Conservation (phyloP, 148 eudicot species). For the Beta vulgaris region DNA sequence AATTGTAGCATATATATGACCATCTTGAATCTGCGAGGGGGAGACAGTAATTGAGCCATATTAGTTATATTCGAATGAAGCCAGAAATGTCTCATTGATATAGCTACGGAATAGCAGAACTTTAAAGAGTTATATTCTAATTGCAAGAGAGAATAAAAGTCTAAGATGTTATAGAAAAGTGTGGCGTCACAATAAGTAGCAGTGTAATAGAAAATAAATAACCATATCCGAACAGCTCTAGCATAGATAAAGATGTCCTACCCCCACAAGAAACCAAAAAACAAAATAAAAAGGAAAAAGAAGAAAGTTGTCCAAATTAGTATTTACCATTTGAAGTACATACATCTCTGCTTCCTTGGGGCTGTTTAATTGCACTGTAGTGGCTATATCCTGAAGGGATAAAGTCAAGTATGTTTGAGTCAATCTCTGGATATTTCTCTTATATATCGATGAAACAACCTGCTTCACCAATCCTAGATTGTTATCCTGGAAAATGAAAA, state of each 20-base stretch:
- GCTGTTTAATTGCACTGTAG: slow-evolving; percentile 62
- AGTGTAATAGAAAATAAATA: background rate
- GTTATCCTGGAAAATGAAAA: slow-evolving; percentile 49
- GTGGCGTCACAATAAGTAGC: background rate
- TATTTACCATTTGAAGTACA: slow-evolving; percentile 86
- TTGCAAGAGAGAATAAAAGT: no score
- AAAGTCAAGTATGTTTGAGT: slow-evolving; percentile 94
- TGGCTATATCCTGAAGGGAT: slow-evolving; percentile 90
- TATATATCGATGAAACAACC: slow-evolving; percentile 74
- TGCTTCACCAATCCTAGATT: slow-evolving; percentile 86
- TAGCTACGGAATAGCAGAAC: no score
- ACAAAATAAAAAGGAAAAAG: no score
- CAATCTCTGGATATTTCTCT: slow-evolving; percentile 85
- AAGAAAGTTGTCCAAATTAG: background rate
- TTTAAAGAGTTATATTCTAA: no score
- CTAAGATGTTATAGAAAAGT: no score
- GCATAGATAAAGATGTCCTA: no score
- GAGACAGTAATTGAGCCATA: background rate
- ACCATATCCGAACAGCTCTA: background rate
- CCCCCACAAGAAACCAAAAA: no score
- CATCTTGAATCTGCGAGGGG: slow-evolving; percentile 67
- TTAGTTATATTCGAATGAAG: background rate
- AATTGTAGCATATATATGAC: slow-evolving; percentile 79
- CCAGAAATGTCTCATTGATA: background rate
- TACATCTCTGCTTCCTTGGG: slow-evolving; percentile 93